Evolutionary conservation across 306 rosid species (phyloP).

Genomic region (Alnus rubra): DNA sequence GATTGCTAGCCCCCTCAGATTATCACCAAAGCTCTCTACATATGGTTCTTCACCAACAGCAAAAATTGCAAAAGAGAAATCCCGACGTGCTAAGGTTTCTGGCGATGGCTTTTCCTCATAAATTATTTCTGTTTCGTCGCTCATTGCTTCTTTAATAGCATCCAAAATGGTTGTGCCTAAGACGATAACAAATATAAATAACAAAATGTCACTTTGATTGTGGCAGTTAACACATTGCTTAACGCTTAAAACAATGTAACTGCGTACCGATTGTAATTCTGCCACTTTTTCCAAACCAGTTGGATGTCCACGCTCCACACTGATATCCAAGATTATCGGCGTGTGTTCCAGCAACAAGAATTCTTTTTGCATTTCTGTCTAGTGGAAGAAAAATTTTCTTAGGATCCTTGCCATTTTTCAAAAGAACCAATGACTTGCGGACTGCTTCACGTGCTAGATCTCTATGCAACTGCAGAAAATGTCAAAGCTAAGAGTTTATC

Average conservation of each 20-base stretch:
- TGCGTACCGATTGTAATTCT: conserved; percentile 67
- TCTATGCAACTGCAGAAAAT: conserved; percentile 43
- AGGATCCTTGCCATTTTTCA: conserved; percentile 57
- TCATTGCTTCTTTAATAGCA: conserved; percentile 43
- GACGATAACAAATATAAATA: not conserved
- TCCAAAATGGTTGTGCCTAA: conserved; percentile 56
- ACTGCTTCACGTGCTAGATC: conserved; percentile 58
- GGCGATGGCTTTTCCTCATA: conserved; percentile 41
- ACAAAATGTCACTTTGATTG: not conserved
- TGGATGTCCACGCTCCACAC: conserved; percentile 87
- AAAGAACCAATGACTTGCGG: conserved; percentile 59
- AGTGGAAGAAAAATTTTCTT: conserved; percentile 73
- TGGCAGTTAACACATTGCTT: not conserved
- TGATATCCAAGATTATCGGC: conserved; percentile 85
- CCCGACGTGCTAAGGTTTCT: conserved; percentile 39
- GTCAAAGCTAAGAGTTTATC: not conserved
- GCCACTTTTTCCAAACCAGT: conserved; percentile 72
- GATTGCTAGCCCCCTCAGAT: conserved; percentile 29
- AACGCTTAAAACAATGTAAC: not conserved
- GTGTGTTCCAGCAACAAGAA: conserved; percentile 79
- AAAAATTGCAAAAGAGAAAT: conserved; percentile 47
- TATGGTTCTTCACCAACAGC: conserved; percentile 57
- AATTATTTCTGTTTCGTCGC: conserved; percentile 42
- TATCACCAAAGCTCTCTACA: conserved; percentile 46
- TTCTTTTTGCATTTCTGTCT: conserved; percentile 60